phyloP scores from a whole-genome alignment of 1,284 basidiomycete species.

The Rhodotorula sp. region DNA sequence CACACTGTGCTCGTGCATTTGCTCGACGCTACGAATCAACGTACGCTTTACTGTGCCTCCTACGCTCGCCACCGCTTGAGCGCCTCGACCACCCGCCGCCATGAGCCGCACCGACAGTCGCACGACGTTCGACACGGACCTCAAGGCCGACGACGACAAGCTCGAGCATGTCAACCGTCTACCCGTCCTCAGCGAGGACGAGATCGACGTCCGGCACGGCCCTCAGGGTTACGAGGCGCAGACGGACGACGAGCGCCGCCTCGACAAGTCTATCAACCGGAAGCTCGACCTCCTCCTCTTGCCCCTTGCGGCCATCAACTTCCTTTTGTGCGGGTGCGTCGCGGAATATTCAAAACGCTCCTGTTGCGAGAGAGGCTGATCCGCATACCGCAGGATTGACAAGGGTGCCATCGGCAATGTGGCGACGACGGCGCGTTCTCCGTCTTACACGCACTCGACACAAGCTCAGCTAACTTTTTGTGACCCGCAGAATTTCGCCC shows the following conservation, averaged over 20 bases:
- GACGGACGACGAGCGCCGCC: background rate
- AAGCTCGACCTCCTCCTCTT: conserved; percentile 26
- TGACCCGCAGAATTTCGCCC: conserved; percentile 4
- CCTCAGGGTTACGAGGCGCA: background rate
- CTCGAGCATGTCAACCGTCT: background rate
- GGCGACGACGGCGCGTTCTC: conserved; percentile 1
- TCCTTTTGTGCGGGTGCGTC: conserved; percentile 8
- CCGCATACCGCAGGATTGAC: conserved; percentile 24
- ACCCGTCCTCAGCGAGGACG: background rate
- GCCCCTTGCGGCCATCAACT: conserved; percentile 34
- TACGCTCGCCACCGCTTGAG: too few relatives aligned
- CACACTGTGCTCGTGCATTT: background rate
- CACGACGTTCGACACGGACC: background rate
- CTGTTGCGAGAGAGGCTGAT: too few relatives aligned
- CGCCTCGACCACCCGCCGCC: too few relatives aligned
- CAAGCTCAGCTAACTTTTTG: too few relatives aligned
- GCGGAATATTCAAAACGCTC: too few relatives aligned
- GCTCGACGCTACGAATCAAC: background rate
- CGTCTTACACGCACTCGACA: too few relatives aligned
- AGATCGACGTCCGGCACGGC: background rate
- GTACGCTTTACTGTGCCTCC: too few relatives aligned
- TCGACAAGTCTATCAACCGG: conserved; percentile 16
- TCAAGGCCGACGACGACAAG: background rate
- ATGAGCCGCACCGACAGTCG: background rate
- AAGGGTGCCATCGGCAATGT: conserved; percentile 33